Conservation (phyloP, 768 basidiomycete species). For the Phlegmacium glaucopus region DNA sequence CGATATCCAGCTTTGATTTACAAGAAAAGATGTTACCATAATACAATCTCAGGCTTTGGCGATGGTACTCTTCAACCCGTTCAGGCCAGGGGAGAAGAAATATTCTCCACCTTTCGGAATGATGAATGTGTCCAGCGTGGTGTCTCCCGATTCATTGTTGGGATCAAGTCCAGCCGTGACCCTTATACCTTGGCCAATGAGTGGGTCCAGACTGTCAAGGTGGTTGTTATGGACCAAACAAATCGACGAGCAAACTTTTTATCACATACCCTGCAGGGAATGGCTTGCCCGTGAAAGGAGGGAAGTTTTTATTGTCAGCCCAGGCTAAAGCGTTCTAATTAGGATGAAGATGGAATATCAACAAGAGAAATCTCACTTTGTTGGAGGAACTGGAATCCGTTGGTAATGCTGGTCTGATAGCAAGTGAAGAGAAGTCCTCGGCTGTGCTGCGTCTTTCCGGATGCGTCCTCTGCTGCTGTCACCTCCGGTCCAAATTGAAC, state of each 20-base stretch:
- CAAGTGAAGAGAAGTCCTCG: conserved; percentile 45
- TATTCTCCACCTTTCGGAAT: conserved; percentile 49
- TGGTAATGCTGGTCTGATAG: conserved; percentile 38
- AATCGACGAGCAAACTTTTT: neutral
- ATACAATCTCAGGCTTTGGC: neutral
- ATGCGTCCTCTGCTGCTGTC: conserved; percentile 31
- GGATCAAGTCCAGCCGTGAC: conserved; percentile 41
- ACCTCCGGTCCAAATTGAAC: conserved; percentile 53
- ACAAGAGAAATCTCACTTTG: conserved; percentile 23
- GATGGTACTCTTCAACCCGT: conserved; percentile 37
- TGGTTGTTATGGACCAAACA: neutral
- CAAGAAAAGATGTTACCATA: too few species aligned
- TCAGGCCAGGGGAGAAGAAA: conserved; percentile 49
- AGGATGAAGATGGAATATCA: neutral
- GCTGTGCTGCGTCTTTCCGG: conserved; percentile 37
- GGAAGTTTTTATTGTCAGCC: conserved; percentile 36
- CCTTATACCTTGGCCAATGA: conserved; percentile 20
- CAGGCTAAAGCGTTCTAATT: conserved; percentile 23
- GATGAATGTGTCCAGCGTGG: conserved; percentile 36
- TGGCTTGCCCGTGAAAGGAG: conserved; percentile 24
- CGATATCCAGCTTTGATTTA: too few species aligned
- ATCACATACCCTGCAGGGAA: conserved; percentile 29
- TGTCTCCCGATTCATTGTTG: conserved; percentile 36
- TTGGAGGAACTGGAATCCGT: conserved; percentile 43
- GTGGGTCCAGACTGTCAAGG: conserved; percentile 19